Base-by-base conservation (phyloP, 2,329 filamentous ascomycete genomes). In the Fusarium incarnatum region DNA sequence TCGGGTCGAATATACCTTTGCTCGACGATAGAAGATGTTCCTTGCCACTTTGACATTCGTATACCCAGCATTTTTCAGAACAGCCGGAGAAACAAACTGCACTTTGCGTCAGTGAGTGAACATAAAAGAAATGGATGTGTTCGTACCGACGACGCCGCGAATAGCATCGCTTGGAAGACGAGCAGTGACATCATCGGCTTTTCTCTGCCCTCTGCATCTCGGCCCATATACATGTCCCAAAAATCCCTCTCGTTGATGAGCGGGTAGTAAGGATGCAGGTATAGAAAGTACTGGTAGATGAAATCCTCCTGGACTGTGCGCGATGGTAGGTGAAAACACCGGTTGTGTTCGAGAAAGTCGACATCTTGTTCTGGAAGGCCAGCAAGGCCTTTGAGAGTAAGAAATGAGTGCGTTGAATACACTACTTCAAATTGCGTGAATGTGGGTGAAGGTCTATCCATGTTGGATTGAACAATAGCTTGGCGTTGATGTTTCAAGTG, bases 31-130 rank as follows among this genome's bases (percentile, higher is more conserved):
- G 12, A 71, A 71, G 18, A 71, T 71, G 10, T 56, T 67, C 6
- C 68, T 60, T 3, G 68, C 68, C 7, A 53, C 59, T 13, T 71
- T 71, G 10, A 71, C 68, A 23, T 23, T 70, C 10, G 23, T 55
- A 20, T 71, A 71, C 1, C 68, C 68, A 5, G 68, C 68, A 44
- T 68, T 64, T n/a, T 65, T 71, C 2, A 71, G 68, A 3, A 71
- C 68, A 10, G 53, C 68, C 3, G 64, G 68, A 4, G 62, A 46
- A 5, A 71, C 68, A 7, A 71, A 71, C 68, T 71, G 3, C 3
- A 5, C 1, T 5, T 5, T 10, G 3, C 6, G 12, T 53, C 15
- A 53, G 49, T n/a, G 10, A 0, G 6, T 7, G 18, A 37, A n/a
- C 13, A 15, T 13, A 1, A 12, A 0, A 8, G 12, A 27, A 25